Evolutionary conservation across 352 stramenopile genomes (phyloP), one percentile per base, ranked within the genome.

Genomic region (Globisporangium echinulatum): DNA sequence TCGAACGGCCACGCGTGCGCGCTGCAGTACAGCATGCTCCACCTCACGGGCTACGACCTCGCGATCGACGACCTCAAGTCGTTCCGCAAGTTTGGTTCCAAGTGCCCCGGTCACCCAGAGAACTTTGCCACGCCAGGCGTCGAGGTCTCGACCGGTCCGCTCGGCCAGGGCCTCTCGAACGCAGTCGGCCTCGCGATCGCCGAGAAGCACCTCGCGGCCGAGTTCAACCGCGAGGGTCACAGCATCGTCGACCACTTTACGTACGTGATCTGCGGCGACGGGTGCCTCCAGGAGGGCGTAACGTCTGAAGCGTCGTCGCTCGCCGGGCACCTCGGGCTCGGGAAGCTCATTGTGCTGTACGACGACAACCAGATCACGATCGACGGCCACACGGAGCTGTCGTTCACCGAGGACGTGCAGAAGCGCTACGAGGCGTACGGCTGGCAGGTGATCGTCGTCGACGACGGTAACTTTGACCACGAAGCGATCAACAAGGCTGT

Each of bases 361-460:
- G 97, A 99, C 70, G 97, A 99, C 80, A 99, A 99, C 79, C 85
- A 97, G 65, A 99, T 99, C 79, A 99, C 97, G 36, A 99, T 99
- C 79, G 97, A 99, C 75, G 97, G 97, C 66, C 67, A 84, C 70
- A 99, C 97, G 15, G 77, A 91, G 55, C 67, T 99, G 46, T 96
- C 87, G 62, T 99, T 99, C 79, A 99, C 97, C 4, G 97, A 99
- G 69, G 95, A 99, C 74, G 96, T 99, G 54, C 62, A 80, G 65
- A 98, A 97, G 83, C 86, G 97, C 61, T 99, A 99, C 74, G 96
- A 99, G 72, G 83, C 97, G 33, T 99, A 99, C 79, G 90, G 90
- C 71, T 99, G 97, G 97, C 95, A 99, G 64, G 96, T 98, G 49
- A 79, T 96, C 60, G 77, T 77, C 52, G 92, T 99, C 15, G 87